Evolutionary conservation across 129 eudicot species (phyloP).

Genomic region (Lactuca sativa): DNA sequence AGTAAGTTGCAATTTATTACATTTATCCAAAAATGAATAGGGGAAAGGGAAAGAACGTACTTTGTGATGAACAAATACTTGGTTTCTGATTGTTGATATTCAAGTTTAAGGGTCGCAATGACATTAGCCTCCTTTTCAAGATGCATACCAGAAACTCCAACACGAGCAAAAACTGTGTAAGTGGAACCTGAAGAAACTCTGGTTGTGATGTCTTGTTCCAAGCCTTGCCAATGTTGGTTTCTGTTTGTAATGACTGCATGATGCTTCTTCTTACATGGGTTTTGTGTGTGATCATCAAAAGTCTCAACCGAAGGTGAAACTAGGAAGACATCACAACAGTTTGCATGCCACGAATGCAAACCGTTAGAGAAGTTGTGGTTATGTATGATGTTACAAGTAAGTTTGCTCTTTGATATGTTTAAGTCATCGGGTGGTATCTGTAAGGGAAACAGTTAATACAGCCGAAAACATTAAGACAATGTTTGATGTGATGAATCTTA

Average conservation of each 20-base stretch:
- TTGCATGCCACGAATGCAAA: slow-evolving; percentile 66
- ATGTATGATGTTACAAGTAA: slow-evolving; percentile 47
- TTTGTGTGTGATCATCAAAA: slow-evolving; percentile 20
- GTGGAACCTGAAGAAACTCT: slow-evolving; percentile 50
- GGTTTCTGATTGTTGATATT: slow-evolving; percentile 42
- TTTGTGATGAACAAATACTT: slow-evolving; percentile 57
- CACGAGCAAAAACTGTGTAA: slow-evolving; percentile 63
- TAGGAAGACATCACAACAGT: slow-evolving; percentile 61
- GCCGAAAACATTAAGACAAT: slow-evolving; percentile 9
- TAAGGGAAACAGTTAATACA: slow-evolving; percentile 8
- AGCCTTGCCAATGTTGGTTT: slow-evolving; percentile 84
- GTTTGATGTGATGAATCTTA: too few species aligned
- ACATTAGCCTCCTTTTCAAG: slow-evolving; percentile 43
- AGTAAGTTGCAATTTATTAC: not conserved
- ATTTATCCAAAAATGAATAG: not conserved
- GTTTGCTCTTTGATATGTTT: slow-evolving; percentile 17
- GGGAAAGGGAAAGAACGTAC: slow-evolving; percentile 15
- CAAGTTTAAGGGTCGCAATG: slow-evolving; percentile 62
- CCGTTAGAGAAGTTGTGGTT: slow-evolving; percentile 78
- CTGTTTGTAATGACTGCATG: slow-evolving; percentile 70
- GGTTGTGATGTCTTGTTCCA: slow-evolving; percentile 84
- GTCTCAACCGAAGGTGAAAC: slow-evolving; percentile 34
- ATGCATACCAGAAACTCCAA: slow-evolving; percentile 57
- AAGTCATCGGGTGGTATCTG: slow-evolving; percentile 20
- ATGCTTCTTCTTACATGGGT: slow-evolving; percentile 18